Conservation (phyloP, 352 stramenopile species). For the Stephanocyclus meneghinianus region DNA sequence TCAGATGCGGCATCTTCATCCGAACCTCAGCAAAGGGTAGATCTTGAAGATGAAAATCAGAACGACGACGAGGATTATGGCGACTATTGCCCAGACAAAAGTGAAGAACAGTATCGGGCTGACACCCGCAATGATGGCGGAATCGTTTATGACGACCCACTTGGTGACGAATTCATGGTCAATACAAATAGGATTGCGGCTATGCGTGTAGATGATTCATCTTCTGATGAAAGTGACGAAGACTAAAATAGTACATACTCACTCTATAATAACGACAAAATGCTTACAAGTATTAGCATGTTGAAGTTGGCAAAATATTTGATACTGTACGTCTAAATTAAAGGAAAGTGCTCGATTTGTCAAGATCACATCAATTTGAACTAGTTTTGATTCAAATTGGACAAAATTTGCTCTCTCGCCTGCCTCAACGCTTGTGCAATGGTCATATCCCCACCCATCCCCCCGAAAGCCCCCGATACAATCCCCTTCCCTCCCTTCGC, state of each 20-base stretch:
- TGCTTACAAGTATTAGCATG: background rate
- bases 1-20: constrained; percentile 4
- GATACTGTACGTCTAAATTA: background rate
- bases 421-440: constrained; percentile 78
- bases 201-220: constrained; percentile 67
- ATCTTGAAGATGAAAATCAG: constrained; percentile 11
- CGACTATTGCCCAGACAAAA: constrained; percentile 15
- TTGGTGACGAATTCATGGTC: constrained; percentile 78
- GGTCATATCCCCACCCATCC: constrained; percentile 77
- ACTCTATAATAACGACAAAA: no score
- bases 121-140: constrained; percentile 62
- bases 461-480: background rate
- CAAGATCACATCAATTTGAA: background rate
- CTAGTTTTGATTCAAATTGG: constrained; percentile 50
- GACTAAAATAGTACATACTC: constrained; percentile 6
- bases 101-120: constrained; percentile 7
- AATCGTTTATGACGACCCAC: constrained; percentile 72
- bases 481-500: constrained; percentile 19
- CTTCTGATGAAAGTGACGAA: constrained; percentile 54
- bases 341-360: background rate
- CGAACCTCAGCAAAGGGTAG: background rate
- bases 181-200: constrained; percentile 84
- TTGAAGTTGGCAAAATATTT: background rate
- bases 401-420: constrained; percentile 75
- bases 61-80: background rate